Conservation (phyloP, 2,329 filamentous ascomycete species). For the Blastomyces gilchristii region DNA sequence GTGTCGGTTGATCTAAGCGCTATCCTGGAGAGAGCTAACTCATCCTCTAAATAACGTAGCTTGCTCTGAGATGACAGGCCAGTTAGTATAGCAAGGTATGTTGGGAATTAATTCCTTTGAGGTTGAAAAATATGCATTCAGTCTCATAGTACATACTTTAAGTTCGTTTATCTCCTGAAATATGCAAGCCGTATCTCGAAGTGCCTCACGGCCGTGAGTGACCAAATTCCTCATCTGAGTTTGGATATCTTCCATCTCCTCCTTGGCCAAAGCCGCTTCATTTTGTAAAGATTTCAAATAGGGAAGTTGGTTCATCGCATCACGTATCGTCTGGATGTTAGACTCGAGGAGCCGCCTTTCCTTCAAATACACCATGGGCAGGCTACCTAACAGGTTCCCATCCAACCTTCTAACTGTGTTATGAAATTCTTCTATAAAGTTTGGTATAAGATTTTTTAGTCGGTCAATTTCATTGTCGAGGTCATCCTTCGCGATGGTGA, state of each 20-base stretch:
- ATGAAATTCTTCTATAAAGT: neutral
- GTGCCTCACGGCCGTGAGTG: neutral
- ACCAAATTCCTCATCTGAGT: neutral
- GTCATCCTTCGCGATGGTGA: constrained; percentile 4
- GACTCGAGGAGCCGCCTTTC: neutral
- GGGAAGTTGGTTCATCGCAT: neutral
- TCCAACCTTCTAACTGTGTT: neutral
- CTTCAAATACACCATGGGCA: neutral
- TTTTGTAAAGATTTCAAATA: neutral
- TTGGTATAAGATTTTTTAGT: neutral
- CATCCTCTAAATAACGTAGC: neutral
- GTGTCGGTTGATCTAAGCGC: neutral
- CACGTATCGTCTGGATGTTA: neutral
- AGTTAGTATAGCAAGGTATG: neutral
- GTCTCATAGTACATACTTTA: neutral
- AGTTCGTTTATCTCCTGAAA: neutral
- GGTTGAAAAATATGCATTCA: neutral
- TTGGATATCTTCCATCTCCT: neutral
- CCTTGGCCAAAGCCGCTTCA: neutral
- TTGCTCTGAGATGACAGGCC: neutral
- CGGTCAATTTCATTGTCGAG: neutral
- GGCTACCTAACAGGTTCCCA: neutral
- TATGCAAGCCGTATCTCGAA: neutral
- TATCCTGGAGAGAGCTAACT: neutral
- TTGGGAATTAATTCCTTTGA: neutral